phyloP scores from a whole-genome alignment of 768 basidiomycete species.

The Psilocybe azurescens region DNA sequence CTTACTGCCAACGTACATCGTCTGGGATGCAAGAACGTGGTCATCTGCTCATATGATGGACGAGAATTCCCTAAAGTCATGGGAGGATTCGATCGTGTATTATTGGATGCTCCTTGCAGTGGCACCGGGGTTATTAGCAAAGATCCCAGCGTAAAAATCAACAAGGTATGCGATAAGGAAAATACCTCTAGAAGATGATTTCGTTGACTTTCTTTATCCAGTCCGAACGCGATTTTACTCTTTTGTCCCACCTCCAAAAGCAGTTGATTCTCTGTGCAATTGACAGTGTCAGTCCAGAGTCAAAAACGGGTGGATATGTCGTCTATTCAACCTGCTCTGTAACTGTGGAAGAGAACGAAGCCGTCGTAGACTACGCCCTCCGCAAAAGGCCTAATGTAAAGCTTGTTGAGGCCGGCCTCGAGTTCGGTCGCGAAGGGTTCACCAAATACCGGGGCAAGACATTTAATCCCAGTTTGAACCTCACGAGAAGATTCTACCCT shows the following conservation, averaged over 20 bases:
- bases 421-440: slow-evolving; percentile 93
- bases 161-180: slow-evolving; percentile 71
- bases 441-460: slow-evolving; percentile 89
- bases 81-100: slow-evolving; percentile 97
- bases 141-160: slow-evolving; percentile 95
- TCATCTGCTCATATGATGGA: slow-evolving; percentile 96
- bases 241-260: slow-evolving; percentile 97
- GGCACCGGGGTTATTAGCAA: slow-evolving; percentile 99
- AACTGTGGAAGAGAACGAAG: slow-evolving; percentile 97
- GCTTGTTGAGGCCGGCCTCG: slow-evolving; percentile 90
- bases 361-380: slow-evolving; percentile 96
- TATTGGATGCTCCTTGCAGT: slow-evolving; percentile 96
- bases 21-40: slow-evolving; percentile 97
- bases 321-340: slow-evolving; percentile 99
- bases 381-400: slow-evolving; percentile 92
- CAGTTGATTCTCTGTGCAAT: slow-evolving; percentile 98
- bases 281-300: slow-evolving; percentile 90
- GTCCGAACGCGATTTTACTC: slow-evolving; percentile 94
- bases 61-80: slow-evolving; percentile 98
- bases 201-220: slow-evolving; percentile 34
- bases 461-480: slow-evolving; percentile 77
- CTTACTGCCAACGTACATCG: slow-evolving; percentile 96
- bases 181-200: slow-evolving; percentile 10
- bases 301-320: slow-evolving; percentile 90
- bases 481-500: slow-evolving; percentile 92